These are phyloP conservation scores for Oenanthe sinensis DNA, from an alignment of 129 eudicot species.

Conservation along the genomic window DNA sequence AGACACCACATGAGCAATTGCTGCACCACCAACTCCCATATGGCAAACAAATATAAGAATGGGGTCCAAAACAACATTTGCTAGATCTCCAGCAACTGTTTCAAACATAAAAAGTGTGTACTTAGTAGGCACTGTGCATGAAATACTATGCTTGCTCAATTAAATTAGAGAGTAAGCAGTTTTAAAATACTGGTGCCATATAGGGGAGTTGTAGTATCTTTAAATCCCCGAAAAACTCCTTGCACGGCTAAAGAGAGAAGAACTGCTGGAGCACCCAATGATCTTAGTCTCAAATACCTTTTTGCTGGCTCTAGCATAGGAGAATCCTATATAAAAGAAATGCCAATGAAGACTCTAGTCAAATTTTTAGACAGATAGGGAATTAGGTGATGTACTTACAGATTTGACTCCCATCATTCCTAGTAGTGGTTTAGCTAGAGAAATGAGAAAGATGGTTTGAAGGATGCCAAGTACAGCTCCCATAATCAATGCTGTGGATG, in stretches of 20 bases:
- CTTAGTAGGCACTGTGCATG: background rate
- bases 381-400: conserved; percentile 20
- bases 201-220: conserved; percentile 81
- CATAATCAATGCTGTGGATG: conserved; percentile 59
- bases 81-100: conserved; percentile 64
- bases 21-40: conserved; percentile 85
- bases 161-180: background rate
- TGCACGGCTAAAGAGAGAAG: conserved; percentile 95
- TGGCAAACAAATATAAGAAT: conserved; percentile 56
- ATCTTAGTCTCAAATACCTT: conserved; percentile 57
- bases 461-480: conserved; percentile 69
- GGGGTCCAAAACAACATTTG: conserved; percentile 74
- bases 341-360: background rate
- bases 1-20: conserved; percentile 77
- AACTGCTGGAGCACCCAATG: conserved; percentile 87
- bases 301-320: conserved; percentile 64
- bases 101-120: background rate
- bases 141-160: background rate
- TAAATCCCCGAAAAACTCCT: conserved; percentile 90
- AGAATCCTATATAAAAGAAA: conserved; percentile 32
- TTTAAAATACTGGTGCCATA: conserved; percentile 59
- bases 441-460: conserved; percentile 48
- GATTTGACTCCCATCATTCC: conserved; percentile 59
- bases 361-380: background rate
- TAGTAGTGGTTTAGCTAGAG: conserved; percentile 47